Percentiles rank a stretch among this genome's conserved stretches.
These are phyloP conservation scores for Yamadazyma ubonensis DNA, from an alignment of 805 yeast genomes.

Conservation along the genomic window DNA sequence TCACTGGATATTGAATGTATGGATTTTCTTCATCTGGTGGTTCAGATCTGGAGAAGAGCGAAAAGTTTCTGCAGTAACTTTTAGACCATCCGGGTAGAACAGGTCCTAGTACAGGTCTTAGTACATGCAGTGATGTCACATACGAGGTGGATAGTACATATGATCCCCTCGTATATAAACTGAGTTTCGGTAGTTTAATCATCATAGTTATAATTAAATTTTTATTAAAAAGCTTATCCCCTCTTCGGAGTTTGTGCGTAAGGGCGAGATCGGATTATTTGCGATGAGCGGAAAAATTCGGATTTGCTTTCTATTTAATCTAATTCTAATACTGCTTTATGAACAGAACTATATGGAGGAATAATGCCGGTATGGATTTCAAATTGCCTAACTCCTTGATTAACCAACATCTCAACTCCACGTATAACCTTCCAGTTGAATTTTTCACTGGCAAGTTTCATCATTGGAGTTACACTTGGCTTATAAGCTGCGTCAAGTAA, in stretches of 20 bases:
- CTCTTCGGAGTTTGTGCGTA: conserved; percentile 6
- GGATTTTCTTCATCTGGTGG: conserved; percentile 26
- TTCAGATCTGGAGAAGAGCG: conserved; percentile 1
- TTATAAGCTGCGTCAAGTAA: conserved; percentile 93
- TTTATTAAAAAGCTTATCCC: conserved; percentile 1
- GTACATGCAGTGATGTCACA: too few species aligned
- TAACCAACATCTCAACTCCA: conserved; percentile 88
- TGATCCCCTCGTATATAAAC: too few species aligned
- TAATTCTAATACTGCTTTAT: conserved; percentile 50
- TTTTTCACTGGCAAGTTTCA: conserved; percentile 67
- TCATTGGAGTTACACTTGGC: conserved; percentile 82
- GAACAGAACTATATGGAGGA: conserved; percentile 63
- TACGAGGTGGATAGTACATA: too few species aligned
- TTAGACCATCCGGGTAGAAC: too few species aligned
- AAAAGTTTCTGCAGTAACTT: conserved; percentile 2
- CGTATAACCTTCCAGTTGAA: conserved; percentile 79
- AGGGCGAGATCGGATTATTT: background rate
- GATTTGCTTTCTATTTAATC: conserved; percentile 8
- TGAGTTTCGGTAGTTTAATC: too few species aligned
- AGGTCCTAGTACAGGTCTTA: too few species aligned
- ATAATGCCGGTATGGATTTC: conserved; percentile 65
- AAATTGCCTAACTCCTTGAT: conserved; percentile 91
- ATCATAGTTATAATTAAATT: too few species aligned
- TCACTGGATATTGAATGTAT: conserved; percentile 40
- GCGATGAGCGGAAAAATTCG: conserved; percentile 8